These are phyloP conservation scores for Neocallimastix lanati DNA, from an alignment of 192 early-diverging fungal genomes.

Conservation along the genomic window DNA sequence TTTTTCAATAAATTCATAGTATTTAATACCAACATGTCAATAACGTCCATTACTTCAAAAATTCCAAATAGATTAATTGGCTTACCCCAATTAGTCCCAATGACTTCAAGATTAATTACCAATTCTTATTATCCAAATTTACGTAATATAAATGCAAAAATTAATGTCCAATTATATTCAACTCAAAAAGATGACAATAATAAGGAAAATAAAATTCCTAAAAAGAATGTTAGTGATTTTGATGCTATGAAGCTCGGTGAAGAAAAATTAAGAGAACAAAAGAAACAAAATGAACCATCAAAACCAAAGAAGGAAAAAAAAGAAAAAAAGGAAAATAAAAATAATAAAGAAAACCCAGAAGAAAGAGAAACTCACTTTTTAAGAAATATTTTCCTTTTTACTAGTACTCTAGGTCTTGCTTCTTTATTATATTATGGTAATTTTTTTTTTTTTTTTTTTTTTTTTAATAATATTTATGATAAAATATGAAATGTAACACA, in stretches of 20 bases:
- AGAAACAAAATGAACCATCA: background rate
- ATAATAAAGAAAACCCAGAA: background rate
- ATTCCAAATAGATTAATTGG: background rate
- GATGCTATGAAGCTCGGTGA: background rate
- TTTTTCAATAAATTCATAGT: too few relatives aligned
- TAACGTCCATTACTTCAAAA: background rate
- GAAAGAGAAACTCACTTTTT: background rate
- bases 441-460: too few relatives aligned
- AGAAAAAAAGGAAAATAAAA: background rate
- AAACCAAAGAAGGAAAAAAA: background rate
- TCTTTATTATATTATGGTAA: background rate
- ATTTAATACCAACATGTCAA: background rate
- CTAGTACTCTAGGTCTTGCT: background rate
- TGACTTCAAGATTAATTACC: background rate
- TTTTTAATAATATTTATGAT: too few relatives aligned
- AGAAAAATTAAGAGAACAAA: background rate
- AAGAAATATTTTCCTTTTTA: background rate
- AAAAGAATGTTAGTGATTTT: background rate
- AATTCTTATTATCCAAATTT: background rate
- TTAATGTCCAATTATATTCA: background rate
- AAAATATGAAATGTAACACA: too few relatives aligned
- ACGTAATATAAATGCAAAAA: background rate
- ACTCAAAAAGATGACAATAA: background rate
- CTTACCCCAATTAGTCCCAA: background rate
- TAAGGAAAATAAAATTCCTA: background rate